A percentile compares a stretch with the other conserved stretches of the same genome.
These are phyloP conservation scores for Barnettozyma hawaiiensis DNA, from an alignment of 1,139 yeast species.

Conservation along the genomic window DNA sequence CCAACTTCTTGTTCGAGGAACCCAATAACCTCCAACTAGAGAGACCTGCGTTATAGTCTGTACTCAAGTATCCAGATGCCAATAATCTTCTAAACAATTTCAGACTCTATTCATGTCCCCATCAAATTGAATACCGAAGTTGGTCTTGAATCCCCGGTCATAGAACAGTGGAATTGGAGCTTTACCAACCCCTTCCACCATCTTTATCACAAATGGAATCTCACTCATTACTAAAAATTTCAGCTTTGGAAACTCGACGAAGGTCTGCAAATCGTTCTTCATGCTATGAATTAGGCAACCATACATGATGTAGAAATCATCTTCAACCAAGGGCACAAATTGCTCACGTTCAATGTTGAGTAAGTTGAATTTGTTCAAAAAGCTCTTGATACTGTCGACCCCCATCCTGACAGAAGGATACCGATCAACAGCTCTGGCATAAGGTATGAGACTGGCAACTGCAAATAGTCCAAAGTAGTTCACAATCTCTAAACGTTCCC, in stretches of 20 bases:
- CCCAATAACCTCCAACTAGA: too few species aligned
- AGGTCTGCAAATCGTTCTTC: conserved; percentile 31
- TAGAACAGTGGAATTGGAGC: conserved; percentile 31
- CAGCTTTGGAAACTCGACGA: conserved; percentile 30
- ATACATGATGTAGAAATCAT: conserved; percentile 31
- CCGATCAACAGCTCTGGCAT: conserved; percentile 36
- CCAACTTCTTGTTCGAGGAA: too few species aligned
- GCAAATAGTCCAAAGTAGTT: conserved; percentile 33
- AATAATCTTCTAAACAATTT: not conserved
- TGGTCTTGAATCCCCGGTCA: conserved; percentile 27
- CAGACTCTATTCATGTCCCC: not conserved
- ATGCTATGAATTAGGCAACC: conserved; percentile 35
- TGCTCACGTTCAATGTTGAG: conserved; percentile 15
- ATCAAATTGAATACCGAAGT: conserved; percentile 17
- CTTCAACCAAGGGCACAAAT: conserved; percentile 26
- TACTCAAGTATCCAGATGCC: too few species aligned
- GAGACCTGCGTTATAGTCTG: too few species aligned
- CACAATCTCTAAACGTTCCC: conserved; percentile 29
- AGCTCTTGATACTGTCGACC: conserved; percentile 31
- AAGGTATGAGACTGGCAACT: conserved; percentile 32
- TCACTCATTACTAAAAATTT: conserved; percentile 36
- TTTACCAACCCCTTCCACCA: conserved; percentile 15
- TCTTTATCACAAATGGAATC: conserved; percentile 32
- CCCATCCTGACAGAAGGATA: conserved; percentile 38
- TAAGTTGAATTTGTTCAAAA: conserved; percentile 30